A percentile compares a stretch with the other conserved stretches of the same genome.
phyloP scores from a whole-genome alignment of 768 basidiomycete species.

The Serendipita vermifera region DNA sequence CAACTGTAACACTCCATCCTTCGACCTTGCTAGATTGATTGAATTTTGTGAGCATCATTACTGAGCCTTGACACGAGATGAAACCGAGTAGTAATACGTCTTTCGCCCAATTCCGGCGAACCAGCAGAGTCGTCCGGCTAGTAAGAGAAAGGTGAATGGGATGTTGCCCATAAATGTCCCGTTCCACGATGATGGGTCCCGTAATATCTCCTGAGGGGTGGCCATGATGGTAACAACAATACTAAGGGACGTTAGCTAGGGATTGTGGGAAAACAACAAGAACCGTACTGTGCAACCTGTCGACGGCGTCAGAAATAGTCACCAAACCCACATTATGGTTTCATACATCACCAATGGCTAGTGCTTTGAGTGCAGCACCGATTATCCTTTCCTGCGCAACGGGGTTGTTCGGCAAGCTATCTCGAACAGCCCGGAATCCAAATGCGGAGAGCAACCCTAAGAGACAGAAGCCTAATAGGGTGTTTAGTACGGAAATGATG shows the following conservation, averaged over 20 bases:
- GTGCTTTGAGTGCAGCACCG: slow-evolving; percentile 45
- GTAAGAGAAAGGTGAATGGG: slow-evolving; percentile 44
- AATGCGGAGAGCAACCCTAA: slow-evolving; percentile 51
- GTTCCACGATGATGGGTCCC: slow-evolving; percentile 46
- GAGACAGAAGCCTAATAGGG: slow-evolving; percentile 43
- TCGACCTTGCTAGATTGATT: background rate
- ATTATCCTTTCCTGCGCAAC: slow-evolving; percentile 42
- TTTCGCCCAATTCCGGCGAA: slow-evolving; percentile 39
- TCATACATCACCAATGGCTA: slow-evolving; percentile 60
- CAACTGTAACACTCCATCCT: background rate
- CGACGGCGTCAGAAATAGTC: background rate
- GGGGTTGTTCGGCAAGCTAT: slow-evolving; percentile 42
- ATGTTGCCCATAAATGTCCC: slow-evolving; percentile 66
- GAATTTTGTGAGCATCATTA: background rate
- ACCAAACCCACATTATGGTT: slow-evolving; percentile 6
- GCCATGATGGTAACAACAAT: slow-evolving; percentile 43
- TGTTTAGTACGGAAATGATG: background rate
- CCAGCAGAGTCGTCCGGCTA: slow-evolving; percentile 43
- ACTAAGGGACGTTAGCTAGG: slow-evolving; percentile 26
- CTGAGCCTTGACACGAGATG: background rate
- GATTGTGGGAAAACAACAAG: slow-evolving; percentile 1
- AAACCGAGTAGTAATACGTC: slow-evolving; percentile 21
- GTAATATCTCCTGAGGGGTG: slow-evolving; percentile 44
- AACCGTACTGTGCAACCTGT: slow-evolving; percentile 50
- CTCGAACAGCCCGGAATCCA: slow-evolving; percentile 53